Evolutionary conservation across 305 asterid species (phyloP).

Genomic region (Rubia occidens): DNA sequence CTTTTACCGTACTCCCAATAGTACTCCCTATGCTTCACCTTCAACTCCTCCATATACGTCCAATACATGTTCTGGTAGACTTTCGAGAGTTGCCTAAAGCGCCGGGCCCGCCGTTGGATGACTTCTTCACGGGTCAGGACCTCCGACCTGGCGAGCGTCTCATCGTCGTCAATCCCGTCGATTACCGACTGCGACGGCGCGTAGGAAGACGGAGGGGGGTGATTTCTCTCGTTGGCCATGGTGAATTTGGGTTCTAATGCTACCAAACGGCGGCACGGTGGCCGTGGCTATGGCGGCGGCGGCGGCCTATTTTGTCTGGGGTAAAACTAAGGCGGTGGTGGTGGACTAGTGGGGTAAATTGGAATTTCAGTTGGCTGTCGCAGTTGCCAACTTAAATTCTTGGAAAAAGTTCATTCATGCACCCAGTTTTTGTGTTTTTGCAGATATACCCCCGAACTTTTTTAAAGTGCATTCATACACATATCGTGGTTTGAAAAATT

Average conservation of each 20-base stretch:
- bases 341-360: neutral
- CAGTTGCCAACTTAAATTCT: too few relatives aligned
- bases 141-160: slow-evolving; percentile 39
- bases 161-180: slow-evolving; percentile 49
- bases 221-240: slow-evolving; percentile 15
- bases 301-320: neutral
- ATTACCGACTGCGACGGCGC: slow-evolving; percentile 28
- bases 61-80: slow-evolving; percentile 67
- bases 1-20: slow-evolving; percentile 67
- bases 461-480: too few relatives aligned
- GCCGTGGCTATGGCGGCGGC: neutral
- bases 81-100: slow-evolving; percentile 43
- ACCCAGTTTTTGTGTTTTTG: too few relatives aligned
- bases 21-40: slow-evolving; percentile 45
- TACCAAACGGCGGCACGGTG: neutral
- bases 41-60: slow-evolving; percentile 79
- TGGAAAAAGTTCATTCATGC: too few relatives aligned
- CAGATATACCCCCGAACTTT: too few relatives aligned
- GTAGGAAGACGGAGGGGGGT: slow-evolving; percentile 32
- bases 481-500: too few relatives aligned
- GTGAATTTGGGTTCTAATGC: neutral
- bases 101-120: slow-evolving; percentile 45
- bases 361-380: neutral
- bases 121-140: slow-evolving; percentile 50
- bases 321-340: neutral